phyloP scores from a whole-genome alignment of 768 basidiomycete genomes.

The Piloderma croceum region DNA sequence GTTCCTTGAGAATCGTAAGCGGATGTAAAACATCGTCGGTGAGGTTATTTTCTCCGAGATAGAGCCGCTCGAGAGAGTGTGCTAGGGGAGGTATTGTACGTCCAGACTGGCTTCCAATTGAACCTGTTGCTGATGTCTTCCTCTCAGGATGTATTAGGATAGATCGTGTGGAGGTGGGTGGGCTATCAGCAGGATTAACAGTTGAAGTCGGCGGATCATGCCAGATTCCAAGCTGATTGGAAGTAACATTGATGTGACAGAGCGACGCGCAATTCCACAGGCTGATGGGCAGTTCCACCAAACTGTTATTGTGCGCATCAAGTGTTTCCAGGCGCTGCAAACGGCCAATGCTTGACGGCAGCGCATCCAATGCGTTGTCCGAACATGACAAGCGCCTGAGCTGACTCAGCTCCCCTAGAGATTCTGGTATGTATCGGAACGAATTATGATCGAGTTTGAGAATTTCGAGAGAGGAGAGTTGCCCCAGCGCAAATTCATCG shows the following conservation, averaged over 20 bases:
- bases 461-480: slow-evolving; percentile 63
- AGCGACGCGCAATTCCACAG: slow-evolving; percentile 84
- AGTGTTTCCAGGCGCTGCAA: slow-evolving; percentile 70
- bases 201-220: slow-evolving; percentile 49
- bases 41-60: slow-evolving; percentile 85
- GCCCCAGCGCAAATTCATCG: slow-evolving; percentile 65
- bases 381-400: slow-evolving; percentile 78
- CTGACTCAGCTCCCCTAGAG: slow-evolving; percentile 64
- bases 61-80: slow-evolving; percentile 68
- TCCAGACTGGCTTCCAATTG: slow-evolving; percentile 12
- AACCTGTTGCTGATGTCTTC: slow-evolving; percentile 35
- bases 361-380: slow-evolving; percentile 78
- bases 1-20: slow-evolving; percentile 68
- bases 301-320: slow-evolving; percentile 88
- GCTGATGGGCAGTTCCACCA: slow-evolving; percentile 65
- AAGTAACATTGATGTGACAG: slow-evolving; percentile 74
- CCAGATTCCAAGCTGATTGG: slow-evolving; percentile 76
- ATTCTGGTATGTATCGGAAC: slow-evolving; percentile 79
- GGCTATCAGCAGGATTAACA: slow-evolving; percentile 20
- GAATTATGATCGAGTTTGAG: slow-evolving; percentile 84
- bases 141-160: slow-evolving; percentile 32
- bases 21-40: slow-evolving; percentile 74
- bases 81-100: slow-evolving; percentile 53
- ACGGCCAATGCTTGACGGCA: slow-evolving; percentile 73
- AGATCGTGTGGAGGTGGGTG: too few species aligned